Conservation (phyloP, 768 basidiomycete species). For the Coprinopsis cinerea region DNA sequence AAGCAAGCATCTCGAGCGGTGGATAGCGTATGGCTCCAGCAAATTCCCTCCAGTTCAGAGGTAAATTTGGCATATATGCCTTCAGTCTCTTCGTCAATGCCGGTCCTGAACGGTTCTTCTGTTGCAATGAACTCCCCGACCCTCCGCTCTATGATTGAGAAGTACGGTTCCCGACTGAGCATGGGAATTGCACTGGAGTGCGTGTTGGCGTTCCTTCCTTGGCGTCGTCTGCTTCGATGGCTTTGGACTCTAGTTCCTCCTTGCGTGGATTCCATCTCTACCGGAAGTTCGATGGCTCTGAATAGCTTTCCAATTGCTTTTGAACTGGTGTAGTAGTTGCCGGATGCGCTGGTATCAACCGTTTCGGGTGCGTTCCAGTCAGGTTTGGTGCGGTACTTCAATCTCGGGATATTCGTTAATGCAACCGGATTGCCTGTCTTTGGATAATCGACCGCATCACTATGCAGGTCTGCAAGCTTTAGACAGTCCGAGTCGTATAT, state of each 20-base stretch:
- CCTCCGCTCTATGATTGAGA: constrained; percentile 17
- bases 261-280: constrained; percentile 13
- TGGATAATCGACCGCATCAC: constrained; percentile 62
- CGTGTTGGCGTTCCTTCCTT: not conserved
- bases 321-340: constrained; percentile 45
- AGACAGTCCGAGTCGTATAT: constrained; percentile 51
- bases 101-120: constrained; percentile 14
- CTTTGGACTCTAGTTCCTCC: constrained; percentile 8
- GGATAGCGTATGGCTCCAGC: constrained; percentile 41
- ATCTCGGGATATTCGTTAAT: constrained; percentile 35
- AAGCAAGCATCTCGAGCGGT: constrained; percentile 35
- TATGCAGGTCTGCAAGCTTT: constrained; percentile 50
- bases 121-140: constrained; percentile 29
- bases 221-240: constrained; percentile 4
- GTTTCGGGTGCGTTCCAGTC: constrained; percentile 69
- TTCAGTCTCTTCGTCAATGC: constrained; percentile 23
- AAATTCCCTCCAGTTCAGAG: constrained; percentile 42
- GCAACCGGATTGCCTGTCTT: constrained; percentile 48
- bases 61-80: constrained; percentile 37
- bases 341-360: constrained; percentile 11
- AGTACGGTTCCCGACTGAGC: constrained; percentile 4
- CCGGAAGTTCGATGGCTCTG: constrained; percentile 52
- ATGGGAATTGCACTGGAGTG: not conserved
- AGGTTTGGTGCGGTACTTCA: constrained; percentile 34
- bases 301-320: constrained; percentile 58